Evolutionary conservation across 208 protist genomes (phyloP).

Genomic region (Wallacemonas collosoma): DNA sequence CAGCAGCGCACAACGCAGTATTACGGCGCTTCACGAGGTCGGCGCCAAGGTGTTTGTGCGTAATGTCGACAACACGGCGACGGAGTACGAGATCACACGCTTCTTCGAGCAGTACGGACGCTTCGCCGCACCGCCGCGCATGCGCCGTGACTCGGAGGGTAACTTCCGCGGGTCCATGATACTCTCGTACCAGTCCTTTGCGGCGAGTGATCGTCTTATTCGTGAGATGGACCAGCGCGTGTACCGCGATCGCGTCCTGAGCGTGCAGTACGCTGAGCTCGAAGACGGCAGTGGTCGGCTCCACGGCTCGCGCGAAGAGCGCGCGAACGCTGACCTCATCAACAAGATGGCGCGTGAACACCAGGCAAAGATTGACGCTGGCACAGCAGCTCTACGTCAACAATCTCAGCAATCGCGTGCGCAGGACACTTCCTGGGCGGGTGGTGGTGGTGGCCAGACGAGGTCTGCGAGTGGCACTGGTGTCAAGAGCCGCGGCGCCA

Average conservation of each 20-base stretch:
- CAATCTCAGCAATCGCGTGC: constrained; percentile 39
- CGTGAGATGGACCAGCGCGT: constrained; percentile 69
- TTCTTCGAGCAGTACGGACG: constrained; percentile 83
- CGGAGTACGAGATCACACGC: constrained; percentile 76
- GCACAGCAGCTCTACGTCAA: constrained; percentile 44
- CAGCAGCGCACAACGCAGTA: constrained; percentile 16
- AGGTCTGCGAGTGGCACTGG: neutral
- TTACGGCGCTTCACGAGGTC: constrained; percentile 67
- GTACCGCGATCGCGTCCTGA: constrained; percentile 68
- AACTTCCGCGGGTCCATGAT: constrained; percentile 77
- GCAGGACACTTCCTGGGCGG: constrained; percentile 68
- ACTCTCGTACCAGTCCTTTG: constrained; percentile 82
- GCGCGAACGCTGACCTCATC: constrained; percentile 73
- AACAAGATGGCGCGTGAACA: constrained; percentile 72
- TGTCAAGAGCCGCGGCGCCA: no score
- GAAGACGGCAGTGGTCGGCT: constrained; percentile 80
- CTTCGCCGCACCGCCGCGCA: constrained; percentile 84
- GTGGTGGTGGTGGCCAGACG: constrained; percentile 12
- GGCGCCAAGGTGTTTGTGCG: constrained; percentile 84
- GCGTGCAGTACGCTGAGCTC: constrained; percentile 79
- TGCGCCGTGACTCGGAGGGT: constrained; percentile 75
- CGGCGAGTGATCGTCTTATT: constrained; percentile 67
- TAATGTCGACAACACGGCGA: constrained; percentile 65
- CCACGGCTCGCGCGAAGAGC: constrained; percentile 77
- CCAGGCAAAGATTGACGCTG: constrained; percentile 51